Conservation (phyloP, 129 eudicot species). For the Dittrichia graveolens region DNA sequence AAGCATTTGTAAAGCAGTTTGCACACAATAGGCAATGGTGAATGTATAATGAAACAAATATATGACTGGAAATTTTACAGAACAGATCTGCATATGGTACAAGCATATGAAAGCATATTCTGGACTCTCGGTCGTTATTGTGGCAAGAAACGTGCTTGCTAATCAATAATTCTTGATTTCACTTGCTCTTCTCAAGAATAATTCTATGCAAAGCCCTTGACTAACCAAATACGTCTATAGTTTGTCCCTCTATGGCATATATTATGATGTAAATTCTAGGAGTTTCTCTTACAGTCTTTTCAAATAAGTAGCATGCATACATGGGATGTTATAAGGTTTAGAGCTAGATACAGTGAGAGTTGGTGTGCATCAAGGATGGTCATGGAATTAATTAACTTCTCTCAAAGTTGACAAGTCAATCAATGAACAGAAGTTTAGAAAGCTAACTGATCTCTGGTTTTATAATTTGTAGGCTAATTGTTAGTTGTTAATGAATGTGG, state of each 20-base stretch:
- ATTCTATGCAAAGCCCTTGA: not conserved
- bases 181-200: slow-evolving; percentile 1
- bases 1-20: not conserved
- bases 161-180: not conserved
- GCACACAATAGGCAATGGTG: not conserved
- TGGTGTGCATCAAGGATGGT: no score
- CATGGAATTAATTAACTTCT: no score
- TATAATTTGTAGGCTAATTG: no score
- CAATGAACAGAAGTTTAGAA: no score
- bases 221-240: not conserved
- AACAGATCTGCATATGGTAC: not conserved
- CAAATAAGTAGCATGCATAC: not conserved
- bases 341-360: no score
- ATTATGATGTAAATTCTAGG: not conserved
- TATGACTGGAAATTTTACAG: not conserved
- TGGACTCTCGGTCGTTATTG: not conserved
- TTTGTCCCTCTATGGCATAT: not conserved
- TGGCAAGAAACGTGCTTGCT: not conserved
- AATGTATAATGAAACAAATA: slow-evolving; percentile 3
- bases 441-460: no score
- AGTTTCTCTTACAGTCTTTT: not conserved
- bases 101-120: not conserved
- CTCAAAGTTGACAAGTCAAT: no score
- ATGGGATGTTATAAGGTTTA: not conserved
- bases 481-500: no score